These are phyloP conservation scores for Strigomonas culicis DNA, from an alignment of 208 protist species.

Conservation along the genomic window DNA sequence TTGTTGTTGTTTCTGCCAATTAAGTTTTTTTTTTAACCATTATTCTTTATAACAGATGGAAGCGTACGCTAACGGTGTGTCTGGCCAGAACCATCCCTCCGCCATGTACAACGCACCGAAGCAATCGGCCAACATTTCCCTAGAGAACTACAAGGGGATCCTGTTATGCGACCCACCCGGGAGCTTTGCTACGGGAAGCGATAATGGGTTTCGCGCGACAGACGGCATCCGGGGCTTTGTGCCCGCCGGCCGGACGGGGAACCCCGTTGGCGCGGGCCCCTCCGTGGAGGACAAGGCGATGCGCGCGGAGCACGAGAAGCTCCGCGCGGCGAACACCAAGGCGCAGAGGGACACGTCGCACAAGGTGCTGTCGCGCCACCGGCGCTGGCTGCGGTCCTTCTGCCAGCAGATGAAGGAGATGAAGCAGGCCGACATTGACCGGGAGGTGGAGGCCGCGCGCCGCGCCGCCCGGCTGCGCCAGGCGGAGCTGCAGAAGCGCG, in stretches of 20 bases:
- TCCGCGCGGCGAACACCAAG: conserved; percentile 51
- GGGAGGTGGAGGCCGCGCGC: conserved; percentile 59
- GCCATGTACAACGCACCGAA: conserved; percentile 61
- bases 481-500: neutral
- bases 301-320: conserved; percentile 37
- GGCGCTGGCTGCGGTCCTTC: conserved; percentile 83
- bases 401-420: conserved; percentile 75
- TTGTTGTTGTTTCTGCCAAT: neutral
- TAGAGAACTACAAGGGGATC: conserved; percentile 93
- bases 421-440: conserved; percentile 64
- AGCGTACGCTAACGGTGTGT: conserved; percentile 87
- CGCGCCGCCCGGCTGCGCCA: conserved; percentile 40
- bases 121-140: conserved; percentile 31
- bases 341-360: conserved; percentile 36
- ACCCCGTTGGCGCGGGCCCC: conserved; percentile 56
- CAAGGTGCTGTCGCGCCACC: conserved; percentile 64
- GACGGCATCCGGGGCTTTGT: conserved; percentile 41
- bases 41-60: conserved; percentile 43
- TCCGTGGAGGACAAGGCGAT: conserved; percentile 47
- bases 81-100: conserved; percentile 62
- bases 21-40: neutral
- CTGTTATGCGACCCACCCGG: conserved; percentile 75
- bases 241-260: conserved; percentile 46
- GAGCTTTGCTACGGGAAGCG: neutral
- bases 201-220: conserved; percentile 3